A percentile compares a stretch with the other conserved stretches of the same genome.
phyloP scores from a whole-genome alignment of 2,329 filamentous ascomycete species.

The Neofusicoccum kwambonambiense region DNA sequence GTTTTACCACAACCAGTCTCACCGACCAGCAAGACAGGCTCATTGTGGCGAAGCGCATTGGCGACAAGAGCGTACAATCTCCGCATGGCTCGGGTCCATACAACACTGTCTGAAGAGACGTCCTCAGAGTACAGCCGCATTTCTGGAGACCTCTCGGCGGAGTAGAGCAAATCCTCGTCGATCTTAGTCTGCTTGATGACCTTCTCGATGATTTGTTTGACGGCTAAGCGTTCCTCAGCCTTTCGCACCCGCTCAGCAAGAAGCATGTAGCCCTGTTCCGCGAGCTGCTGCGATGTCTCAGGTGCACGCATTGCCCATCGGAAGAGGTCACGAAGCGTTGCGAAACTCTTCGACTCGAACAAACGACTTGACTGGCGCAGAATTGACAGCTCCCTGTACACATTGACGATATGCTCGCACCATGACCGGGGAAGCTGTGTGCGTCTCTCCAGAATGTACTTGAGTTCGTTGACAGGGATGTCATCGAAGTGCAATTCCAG shows the following conservation, averaged over 20 bases:
- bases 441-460: conserved; percentile 84
- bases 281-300: conserved; percentile 83
- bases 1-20: conserved; percentile 99
- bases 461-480: conserved; percentile 91
- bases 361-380: conserved; percentile 85
- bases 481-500: conserved; percentile 97
- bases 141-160: conserved; percentile 38
- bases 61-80: conserved; percentile 87
- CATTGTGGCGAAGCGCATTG: conserved; percentile 81
- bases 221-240: conserved; percentile 76
- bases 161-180: conserved; percentile 72
- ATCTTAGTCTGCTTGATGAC: conserved; percentile 70
- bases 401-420: conserved; percentile 84
- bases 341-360: conserved; percentile 97
- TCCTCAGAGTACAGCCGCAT: conserved; percentile 34
- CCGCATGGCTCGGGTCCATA: conserved; percentile 96
- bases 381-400: conserved; percentile 89
- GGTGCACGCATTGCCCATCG: conserved; percentile 87
- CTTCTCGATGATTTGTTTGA: conserved; percentile 84
- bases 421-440: conserved; percentile 89
- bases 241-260: conserved; percentile 94
- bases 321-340: conserved; percentile 92
- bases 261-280: conserved; percentile 92
- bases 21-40: conserved; percentile 90
- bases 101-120: conserved; percentile 49